Evolutionary conservation across 345 rosid species (phyloP).

Genomic region (Pugionium cornutum): DNA sequence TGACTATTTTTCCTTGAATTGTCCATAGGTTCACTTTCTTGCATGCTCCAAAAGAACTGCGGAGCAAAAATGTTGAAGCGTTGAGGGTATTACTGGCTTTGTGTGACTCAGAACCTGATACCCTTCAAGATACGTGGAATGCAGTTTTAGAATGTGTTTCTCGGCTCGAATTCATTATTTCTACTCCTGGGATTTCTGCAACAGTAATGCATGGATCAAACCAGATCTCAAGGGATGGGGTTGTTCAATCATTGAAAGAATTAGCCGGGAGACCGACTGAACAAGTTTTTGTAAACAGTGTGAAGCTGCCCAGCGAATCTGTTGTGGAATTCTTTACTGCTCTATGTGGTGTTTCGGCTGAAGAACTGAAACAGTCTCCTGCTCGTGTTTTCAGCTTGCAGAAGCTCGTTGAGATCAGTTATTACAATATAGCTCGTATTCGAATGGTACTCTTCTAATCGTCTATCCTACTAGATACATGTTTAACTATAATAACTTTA

Average conservation of each 20-base stretch:
- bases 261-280: conserved; percentile 94
- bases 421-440: conserved; percentile 96
- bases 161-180: conserved; percentile 85
- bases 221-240: conserved; percentile 96
- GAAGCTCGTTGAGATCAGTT: conserved; percentile 98
- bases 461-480: conserved; percentile 24
- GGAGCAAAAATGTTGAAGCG: conserved; percentile 96
- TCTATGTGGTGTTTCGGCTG: conserved; percentile 94
- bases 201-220: conserved; percentile 97
- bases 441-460: conserved; percentile 71
- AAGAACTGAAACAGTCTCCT: conserved; percentile 93
- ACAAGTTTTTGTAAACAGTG: conserved; percentile 89
- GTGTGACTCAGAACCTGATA: conserved; percentile 69
- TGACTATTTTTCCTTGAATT: conserved; percentile 35
- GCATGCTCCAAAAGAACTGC: conserved; percentile 98
- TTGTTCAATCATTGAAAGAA: conserved; percentile 84
- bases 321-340: conserved; percentile 97
- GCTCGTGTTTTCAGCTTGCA: conserved; percentile 99
- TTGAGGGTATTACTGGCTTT: conserved; percentile 77
- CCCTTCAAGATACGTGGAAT: conserved; percentile 99
- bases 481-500: conserved; percentile 20
- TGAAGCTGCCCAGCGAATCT: conserved; percentile 87
- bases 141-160: conserved; percentile 98
- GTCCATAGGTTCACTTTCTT: conserved; percentile 85
- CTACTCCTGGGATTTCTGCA: conserved; percentile 90